These are phyloP conservation scores for Apophysomyces ossiformis DNA, from an alignment of 371 early-diverging fungal species.

Conservation along the genomic window DNA sequence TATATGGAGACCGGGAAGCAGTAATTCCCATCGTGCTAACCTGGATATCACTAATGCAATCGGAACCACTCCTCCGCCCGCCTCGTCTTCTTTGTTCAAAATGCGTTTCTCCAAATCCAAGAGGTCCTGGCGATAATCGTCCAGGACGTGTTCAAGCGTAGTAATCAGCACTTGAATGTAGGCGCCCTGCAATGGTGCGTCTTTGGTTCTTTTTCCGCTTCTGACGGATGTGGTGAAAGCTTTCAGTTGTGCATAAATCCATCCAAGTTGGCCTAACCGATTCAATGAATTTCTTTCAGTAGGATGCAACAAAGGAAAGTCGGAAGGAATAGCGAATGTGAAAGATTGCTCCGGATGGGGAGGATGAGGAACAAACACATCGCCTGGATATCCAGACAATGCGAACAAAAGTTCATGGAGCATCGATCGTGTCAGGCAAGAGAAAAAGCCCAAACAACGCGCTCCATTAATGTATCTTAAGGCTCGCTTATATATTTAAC, in stretches of 20 bases:
- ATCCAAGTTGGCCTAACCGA: conserved; percentile 70
- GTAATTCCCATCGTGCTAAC: conserved; percentile 46
- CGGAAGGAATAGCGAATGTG: conserved; percentile 60
- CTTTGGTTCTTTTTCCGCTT: conserved; percentile 18
- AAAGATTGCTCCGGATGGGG: conserved; percentile 40
- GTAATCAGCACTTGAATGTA: conserved; percentile 62
- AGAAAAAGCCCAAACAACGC: not conserved
- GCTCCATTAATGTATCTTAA: not conserved
- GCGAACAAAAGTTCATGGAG: conserved; percentile 80
- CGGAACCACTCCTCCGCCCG: conserved; percentile 51
- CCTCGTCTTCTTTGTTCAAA: conserved; percentile 50
- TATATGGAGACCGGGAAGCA: conserved; percentile 49
- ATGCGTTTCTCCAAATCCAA: conserved; percentile 61
- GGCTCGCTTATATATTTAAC: conserved; percentile 8
- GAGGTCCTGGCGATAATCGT: conserved; percentile 59
- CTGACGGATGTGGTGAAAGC: conserved; percentile 39
- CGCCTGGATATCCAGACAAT: conserved; percentile 71
- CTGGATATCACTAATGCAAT: conserved; percentile 46
- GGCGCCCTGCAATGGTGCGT: conserved; percentile 17
- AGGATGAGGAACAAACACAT: conserved; percentile 68
- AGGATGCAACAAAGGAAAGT: conserved; percentile 70
- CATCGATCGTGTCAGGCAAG: conserved; percentile 47
- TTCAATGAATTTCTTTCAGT: conserved; percentile 71
- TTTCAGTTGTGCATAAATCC: conserved; percentile 51
- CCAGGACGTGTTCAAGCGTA: conserved; percentile 52